Percentiles rank a stretch among this genome's conserved stretches.
These are phyloP conservation scores for Aegilops longissima DNA, from an alignment of 176 grass and related monocot genomes.

Conservation along the genomic window DNA sequence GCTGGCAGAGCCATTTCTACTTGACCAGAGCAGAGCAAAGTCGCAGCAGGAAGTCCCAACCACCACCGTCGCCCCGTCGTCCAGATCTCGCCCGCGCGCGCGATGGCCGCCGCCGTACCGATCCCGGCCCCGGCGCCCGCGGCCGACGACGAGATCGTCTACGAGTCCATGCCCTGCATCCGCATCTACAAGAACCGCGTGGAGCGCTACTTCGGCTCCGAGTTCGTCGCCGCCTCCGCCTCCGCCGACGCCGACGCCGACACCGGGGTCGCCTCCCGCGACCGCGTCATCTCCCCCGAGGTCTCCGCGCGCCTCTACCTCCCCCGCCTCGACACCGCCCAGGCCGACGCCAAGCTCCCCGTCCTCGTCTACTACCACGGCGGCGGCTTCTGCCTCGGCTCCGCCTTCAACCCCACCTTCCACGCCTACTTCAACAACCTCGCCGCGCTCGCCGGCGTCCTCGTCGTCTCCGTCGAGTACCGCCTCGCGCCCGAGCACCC, in stretches of 20 bases:
- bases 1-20: background rate
- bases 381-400: conserved; percentile 66
- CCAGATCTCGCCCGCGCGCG: conserved; percentile 29
- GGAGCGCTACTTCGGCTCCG: conserved; percentile 56
- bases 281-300: conserved; percentile 43
- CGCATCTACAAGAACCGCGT: conserved; percentile 56
- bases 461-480: conserved; percentile 71
- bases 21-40: background rate
- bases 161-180: conserved; percentile 53
- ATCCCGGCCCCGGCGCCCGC: conserved; percentile 11
- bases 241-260: conserved; percentile 34
- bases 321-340: conserved; percentile 8
- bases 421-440: conserved; percentile 56
- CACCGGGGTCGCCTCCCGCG: conserved; percentile 54
- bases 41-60: background rate
- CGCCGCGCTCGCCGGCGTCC: conserved; percentile 29
- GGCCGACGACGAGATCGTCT: conserved; percentile 53
- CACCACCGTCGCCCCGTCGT: background rate
- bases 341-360: conserved; percentile 32
- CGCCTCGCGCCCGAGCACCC: conserved; percentile 72
- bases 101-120: conserved; percentile 35
- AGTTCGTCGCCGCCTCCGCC: conserved; percentile 47
- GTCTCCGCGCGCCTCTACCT: conserved; percentile 67
- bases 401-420: conserved; percentile 64
- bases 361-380: conserved; percentile 64